Percentiles rank a stretch among this genome's conserved stretches.
Evolutionary conservation across 495 filamentous ascomycete species (phyloP).

Genomic region (Venustampulla echinocandica): DNA sequence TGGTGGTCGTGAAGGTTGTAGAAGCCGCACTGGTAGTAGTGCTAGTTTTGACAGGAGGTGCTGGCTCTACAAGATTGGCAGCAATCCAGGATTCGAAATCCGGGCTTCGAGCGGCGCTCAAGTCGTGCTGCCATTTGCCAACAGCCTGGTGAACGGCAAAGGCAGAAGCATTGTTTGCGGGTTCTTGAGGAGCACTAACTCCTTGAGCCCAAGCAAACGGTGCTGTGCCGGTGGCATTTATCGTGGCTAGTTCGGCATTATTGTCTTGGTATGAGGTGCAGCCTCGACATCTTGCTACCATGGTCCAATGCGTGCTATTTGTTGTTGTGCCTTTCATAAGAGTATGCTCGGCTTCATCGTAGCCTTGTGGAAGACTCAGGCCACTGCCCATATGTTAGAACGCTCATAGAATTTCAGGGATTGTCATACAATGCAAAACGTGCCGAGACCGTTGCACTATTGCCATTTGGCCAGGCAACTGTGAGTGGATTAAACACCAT

Average conservation of each 20-base stretch:
- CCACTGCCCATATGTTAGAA: slow-evolving; percentile 11
- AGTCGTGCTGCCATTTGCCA: slow-evolving; percentile 11
- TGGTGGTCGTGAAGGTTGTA: neutral
- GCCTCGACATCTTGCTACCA: slow-evolving; percentile 35
- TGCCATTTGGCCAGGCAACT: slow-evolving; percentile 37
- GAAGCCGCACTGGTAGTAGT: neutral
- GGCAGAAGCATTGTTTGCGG: slow-evolving; percentile 8
- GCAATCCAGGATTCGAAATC: slow-evolving; percentile 8
- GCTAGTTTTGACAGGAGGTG: neutral
- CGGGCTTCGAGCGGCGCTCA: slow-evolving; percentile 7
- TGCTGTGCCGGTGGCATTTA: slow-evolving; percentile 7
- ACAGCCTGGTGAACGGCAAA: slow-evolving; percentile 8
- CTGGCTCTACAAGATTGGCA: slow-evolving; percentile 1
- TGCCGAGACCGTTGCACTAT: slow-evolving; percentile 31
- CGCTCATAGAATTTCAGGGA: neutral
- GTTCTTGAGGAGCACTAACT: neutral
- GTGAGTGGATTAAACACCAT: slow-evolving; percentile 43
- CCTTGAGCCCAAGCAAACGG: slow-evolving; percentile 13
- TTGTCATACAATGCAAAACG: slow-evolving; percentile 34
- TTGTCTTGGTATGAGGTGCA: slow-evolving; percentile 23
- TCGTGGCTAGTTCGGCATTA: neutral
- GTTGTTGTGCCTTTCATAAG: slow-evolving; percentile 33
- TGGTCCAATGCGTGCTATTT: slow-evolving; percentile 43
- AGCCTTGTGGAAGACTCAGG: slow-evolving; percentile 31
- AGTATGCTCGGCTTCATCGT: slow-evolving; percentile 34